Conservation (phyloP, 768 basidiomycete genomes). For the Suillus paluster region DNA sequence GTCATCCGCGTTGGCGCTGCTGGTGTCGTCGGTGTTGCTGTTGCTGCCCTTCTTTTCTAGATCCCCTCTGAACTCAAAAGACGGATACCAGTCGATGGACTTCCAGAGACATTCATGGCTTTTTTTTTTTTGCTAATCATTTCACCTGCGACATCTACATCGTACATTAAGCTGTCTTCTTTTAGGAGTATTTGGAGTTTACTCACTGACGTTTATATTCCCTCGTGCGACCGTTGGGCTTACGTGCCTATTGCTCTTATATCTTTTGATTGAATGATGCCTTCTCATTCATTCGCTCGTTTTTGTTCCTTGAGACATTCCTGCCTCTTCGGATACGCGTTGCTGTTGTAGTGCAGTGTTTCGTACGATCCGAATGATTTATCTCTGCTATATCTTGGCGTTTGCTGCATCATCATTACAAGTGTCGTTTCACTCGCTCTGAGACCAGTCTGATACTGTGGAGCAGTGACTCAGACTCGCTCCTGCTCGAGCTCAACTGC, state of each 20-base stretch:
- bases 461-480: too few species aligned
- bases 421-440: background rate
- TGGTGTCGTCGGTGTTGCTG: slow-evolving; percentile 39
- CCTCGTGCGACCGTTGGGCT: background rate
- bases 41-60: slow-evolving; percentile 46
- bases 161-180: slow-evolving; percentile 15
- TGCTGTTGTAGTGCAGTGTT: slow-evolving; percentile 18
- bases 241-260: slow-evolving; percentile 10
- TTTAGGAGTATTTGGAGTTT: slow-evolving; percentile 9
- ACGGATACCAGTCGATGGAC: slow-evolving; percentile 24
- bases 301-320: slow-evolving; percentile 8
- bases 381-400: background rate
- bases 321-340: slow-evolving; percentile 21
- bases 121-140: slow-evolving; percentile 14
- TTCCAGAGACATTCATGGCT: slow-evolving; percentile 17
- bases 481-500: too few species aligned
- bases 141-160: slow-evolving; percentile 21
- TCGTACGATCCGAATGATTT: slow-evolving; percentile 22
- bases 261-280: slow-evolving; percentile 6
- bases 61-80: slow-evolving; percentile 11
- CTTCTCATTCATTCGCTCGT: slow-evolving; percentile 2
- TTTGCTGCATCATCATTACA: background rate
- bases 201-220: slow-evolving; percentile 6
- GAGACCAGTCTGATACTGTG: too few species aligned
- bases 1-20: slow-evolving; percentile 47